A percentile compares a stretch with the other conserved stretches of the same genome.
These are phyloP conservation scores for Rosa persica DNA, from an alignment of 306 rosid genomes.

Conservation along the genomic window DNA sequence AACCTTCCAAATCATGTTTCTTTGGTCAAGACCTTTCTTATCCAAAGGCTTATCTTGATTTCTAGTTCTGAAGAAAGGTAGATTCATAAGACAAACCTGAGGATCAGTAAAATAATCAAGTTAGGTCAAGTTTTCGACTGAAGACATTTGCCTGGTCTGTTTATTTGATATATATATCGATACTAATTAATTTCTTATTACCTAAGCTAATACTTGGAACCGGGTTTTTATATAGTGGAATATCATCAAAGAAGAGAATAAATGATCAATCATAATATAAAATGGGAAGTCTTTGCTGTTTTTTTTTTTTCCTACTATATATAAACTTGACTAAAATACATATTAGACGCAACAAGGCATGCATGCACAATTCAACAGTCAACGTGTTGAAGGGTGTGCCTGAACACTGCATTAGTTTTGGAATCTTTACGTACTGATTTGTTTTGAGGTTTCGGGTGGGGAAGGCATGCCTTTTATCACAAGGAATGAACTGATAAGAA, in stretches of 20 bases:
- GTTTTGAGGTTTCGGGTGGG: neutral
- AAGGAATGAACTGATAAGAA: neutral
- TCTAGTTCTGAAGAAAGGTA: slow-evolving; percentile 4
- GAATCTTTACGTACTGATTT: slow-evolving; percentile 8
- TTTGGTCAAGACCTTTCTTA: slow-evolving; percentile 4
- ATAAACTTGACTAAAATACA: neutral
- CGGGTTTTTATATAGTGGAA: neutral
- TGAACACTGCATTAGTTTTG: neutral
- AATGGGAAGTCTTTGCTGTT: neutral
- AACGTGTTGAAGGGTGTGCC: neutral
- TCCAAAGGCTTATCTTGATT: neutral
- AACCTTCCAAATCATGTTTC: neutral
- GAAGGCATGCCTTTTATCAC: neutral
- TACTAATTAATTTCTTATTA: neutral
- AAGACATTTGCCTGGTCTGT: neutral
- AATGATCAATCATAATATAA: neutral
- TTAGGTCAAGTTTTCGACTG: neutral
- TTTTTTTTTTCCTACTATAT: too few relatives aligned
- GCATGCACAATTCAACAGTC: slow-evolving; percentile 8
- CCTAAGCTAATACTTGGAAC: neutral
- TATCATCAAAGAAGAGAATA: neutral
- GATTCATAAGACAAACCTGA: neutral
- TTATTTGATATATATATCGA: neutral
- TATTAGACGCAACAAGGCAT: neutral
- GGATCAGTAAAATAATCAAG: slow-evolving; percentile 6